Percentiles rank a stretch among this genome's conserved stretches.
phyloP scores from a whole-genome alignment of 2,329 filamentous ascomycete genomes.

The Hypoxylon sp. region DNA sequence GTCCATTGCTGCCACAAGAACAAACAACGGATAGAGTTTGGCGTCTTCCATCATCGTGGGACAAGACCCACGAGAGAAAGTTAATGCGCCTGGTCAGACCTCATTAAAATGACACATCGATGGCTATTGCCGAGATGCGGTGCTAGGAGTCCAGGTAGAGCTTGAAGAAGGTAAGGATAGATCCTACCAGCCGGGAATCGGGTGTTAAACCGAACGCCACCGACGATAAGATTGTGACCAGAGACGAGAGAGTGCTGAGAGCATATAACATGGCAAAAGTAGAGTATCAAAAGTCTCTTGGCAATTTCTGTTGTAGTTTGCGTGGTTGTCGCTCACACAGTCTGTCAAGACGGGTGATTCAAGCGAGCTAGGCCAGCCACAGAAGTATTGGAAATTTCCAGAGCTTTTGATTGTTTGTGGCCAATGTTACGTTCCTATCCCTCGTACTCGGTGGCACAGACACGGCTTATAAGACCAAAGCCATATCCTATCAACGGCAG shows the following conservation, averaged over 20 bases:
- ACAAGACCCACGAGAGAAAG: slow-evolving; percentile 54
- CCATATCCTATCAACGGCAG: slow-evolving; percentile 38
- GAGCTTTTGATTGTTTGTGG: slow-evolving; percentile 58
- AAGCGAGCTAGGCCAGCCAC: slow-evolving; percentile 49
- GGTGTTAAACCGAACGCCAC: slow-evolving; percentile 40
- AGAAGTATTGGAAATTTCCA: slow-evolving; percentile 48
- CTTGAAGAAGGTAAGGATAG: slow-evolving; percentile 42
- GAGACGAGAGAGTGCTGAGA: slow-evolving; percentile 54
- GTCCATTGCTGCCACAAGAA: slow-evolving; percentile 41
- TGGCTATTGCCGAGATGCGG: slow-evolving; percentile 54
- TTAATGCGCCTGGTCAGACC: slow-evolving; percentile 67
- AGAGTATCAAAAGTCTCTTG: slow-evolving; percentile 44
- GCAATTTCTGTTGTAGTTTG: slow-evolving; percentile 59
- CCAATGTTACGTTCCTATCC: slow-evolving; percentile 57
- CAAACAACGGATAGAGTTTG: slow-evolving; percentile 51
- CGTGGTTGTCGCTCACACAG: slow-evolving; percentile 51
- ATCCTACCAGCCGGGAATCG: slow-evolving; percentile 29
- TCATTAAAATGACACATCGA: slow-evolving; percentile 57
- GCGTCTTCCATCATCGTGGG: slow-evolving; percentile 58
- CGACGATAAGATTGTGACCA: slow-evolving; percentile 36
- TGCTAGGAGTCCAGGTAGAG: slow-evolving; percentile 49
- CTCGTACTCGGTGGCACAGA: slow-evolving; percentile 42
- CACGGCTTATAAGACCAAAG: slow-evolving; percentile 30
- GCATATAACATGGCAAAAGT: slow-evolving; percentile 50
- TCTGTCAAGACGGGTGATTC: slow-evolving; percentile 50